These are phyloP conservation scores for Plasmodium fragile DNA, from an alignment of 169 alveolate species.

Conservation along the genomic window DNA sequence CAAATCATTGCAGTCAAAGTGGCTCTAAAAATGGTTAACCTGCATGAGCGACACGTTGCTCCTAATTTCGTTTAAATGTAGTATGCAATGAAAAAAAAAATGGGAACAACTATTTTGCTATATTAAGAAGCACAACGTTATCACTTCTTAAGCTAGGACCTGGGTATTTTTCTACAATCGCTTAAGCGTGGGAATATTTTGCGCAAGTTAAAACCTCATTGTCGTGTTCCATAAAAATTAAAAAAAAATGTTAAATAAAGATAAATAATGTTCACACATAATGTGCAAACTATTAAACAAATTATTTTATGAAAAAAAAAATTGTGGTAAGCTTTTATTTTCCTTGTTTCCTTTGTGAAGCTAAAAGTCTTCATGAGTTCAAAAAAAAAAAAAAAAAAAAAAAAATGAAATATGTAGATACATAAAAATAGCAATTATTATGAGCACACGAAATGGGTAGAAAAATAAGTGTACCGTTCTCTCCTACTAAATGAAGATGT, in stretches of 20 bases:
- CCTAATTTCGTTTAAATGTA: neutral
- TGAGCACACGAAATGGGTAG: neutral
- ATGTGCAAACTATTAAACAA: neutral
- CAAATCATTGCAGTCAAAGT: neutral
- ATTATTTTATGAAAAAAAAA: constrained; percentile 8
- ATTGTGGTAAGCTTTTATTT: neutral
- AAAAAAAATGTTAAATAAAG: constrained; percentile 6
- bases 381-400: constrained; percentile 1
- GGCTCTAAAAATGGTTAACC: neutral
- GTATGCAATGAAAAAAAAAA: neutral
- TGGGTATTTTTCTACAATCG: neutral
- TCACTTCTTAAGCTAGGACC: neutral
- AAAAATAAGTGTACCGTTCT: neutral
- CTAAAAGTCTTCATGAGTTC: neutral
- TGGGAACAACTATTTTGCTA: neutral
- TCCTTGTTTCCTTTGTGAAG: neutral
- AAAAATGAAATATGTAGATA: neutral
- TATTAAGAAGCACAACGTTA: neutral
- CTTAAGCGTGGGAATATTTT: neutral
- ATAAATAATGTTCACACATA: constrained; percentile 2
- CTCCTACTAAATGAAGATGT: neutral
- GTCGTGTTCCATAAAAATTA: neutral
- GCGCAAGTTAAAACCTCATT: neutral
- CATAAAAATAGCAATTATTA: neutral
- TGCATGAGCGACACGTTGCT: neutral